phyloP scores from a whole-genome alignment of 495 filamentous ascomycete species.

The Daldinia decipiens region DNA sequence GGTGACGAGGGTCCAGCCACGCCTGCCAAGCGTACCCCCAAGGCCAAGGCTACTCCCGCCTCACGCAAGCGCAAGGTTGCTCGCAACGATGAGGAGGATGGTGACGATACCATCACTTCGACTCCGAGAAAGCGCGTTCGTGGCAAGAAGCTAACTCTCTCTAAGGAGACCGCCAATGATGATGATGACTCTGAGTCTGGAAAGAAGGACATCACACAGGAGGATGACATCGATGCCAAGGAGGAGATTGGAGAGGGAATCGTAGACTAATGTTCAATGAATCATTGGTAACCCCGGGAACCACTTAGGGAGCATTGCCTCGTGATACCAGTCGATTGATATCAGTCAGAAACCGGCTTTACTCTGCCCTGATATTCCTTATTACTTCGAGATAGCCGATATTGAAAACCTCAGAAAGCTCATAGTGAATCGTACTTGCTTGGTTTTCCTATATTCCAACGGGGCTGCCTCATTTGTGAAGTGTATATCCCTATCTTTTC shows the following conservation, averaged over 20 bases:
- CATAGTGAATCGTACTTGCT: conserved; percentile 3
- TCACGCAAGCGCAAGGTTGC: conserved; percentile 23
- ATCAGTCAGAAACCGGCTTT: background rate
- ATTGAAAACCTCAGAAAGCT: background rate
- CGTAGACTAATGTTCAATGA: background rate
- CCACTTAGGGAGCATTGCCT: background rate
- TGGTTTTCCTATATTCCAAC: background rate
- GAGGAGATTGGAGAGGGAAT: background rate
- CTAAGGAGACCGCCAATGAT: conserved; percentile 11
- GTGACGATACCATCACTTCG: background rate
- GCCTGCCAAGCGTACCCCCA: conserved; percentile 18
- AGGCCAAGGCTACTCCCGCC: conserved; percentile 19
- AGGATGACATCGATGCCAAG: background rate
- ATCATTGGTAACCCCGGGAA: background rate
- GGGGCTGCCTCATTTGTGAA: background rate
- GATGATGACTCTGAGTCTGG: conserved; percentile 16
- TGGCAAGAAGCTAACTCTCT: conserved; percentile 23
- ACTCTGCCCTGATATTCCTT: background rate
- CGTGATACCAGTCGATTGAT: background rate
- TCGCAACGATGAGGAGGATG: conserved; percentile 10
- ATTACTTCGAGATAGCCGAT: background rate
- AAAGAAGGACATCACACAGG: background rate
- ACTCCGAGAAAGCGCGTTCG: conserved; percentile 30
- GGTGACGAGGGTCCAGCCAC: conserved; percentile 14
- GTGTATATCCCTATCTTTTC: background rate